phyloP scores from a whole-genome alignment of 2,329 filamentous ascomycete genomes.

The Fusarium cicatricum region DNA sequence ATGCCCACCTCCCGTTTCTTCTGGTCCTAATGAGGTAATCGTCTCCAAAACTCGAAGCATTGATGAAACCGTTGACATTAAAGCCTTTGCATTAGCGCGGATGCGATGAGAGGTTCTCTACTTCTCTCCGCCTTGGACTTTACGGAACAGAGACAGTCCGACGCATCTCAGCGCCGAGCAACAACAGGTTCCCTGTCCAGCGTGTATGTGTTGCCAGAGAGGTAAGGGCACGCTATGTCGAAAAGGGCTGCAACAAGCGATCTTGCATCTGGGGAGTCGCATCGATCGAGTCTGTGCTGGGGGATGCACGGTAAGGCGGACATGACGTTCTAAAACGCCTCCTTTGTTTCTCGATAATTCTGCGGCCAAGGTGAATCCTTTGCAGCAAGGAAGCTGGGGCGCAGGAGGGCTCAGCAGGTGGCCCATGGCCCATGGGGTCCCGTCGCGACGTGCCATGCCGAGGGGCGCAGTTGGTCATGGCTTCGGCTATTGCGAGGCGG shows the following conservation, averaged over 20 bases:
- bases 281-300: background rate
- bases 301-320: background rate
- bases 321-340: too few relatives aligned
- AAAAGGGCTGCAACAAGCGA: slow-evolving; percentile 27
- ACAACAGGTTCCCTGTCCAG: slow-evolving; percentile 1
- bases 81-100: slow-evolving; percentile 26
- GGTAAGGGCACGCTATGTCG: slow-evolving; percentile 21
- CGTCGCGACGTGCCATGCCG: slow-evolving; percentile 14
- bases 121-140: background rate
- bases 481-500: slow-evolving; percentile 28
- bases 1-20: slow-evolving; percentile 21
- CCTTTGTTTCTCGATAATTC: background rate
- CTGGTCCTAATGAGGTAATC: slow-evolving; percentile 30
- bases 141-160: slow-evolving; percentile 12
- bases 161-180: slow-evolving; percentile 18
- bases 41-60: slow-evolving; percentile 28
- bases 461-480: slow-evolving; percentile 32
- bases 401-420: slow-evolving; percentile 9
- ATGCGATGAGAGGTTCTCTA: slow-evolving; percentile 2
- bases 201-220: slow-evolving; percentile 11
- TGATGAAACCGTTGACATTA: slow-evolving; percentile 40
- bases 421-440: slow-evolving; percentile 9
- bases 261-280: background rate
- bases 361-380: background rate
- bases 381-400: background rate